These are phyloP conservation scores for Fusarium praegraminearum DNA, from an alignment of 2,329 filamentous ascomycete genomes.

Conservation along the genomic window DNA sequence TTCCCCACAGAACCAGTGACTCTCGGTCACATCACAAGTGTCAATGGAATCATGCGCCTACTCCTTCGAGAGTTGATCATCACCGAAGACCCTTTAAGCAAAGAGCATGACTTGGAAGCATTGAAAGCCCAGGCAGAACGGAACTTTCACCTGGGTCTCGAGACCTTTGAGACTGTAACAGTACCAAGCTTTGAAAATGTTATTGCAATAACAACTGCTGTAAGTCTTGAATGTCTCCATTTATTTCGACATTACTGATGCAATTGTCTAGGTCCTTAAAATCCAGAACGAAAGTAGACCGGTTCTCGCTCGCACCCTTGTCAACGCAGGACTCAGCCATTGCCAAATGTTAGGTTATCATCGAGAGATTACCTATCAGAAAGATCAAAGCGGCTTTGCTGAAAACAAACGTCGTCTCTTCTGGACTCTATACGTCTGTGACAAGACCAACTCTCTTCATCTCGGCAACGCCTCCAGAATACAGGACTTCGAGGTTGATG, in stretches of 20 bases:
- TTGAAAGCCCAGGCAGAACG: constrained; percentile 16
- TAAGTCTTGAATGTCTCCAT: neutral
- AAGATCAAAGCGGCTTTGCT: constrained; percentile 12
- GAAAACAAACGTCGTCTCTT: constrained; percentile 32
- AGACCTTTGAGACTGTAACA: constrained; percentile 34
- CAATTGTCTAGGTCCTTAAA: constrained; percentile 20
- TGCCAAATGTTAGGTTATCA: constrained; percentile 41
- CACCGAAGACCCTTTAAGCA: constrained; percentile 14
- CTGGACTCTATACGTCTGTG: constrained; percentile 38
- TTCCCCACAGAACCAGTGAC: constrained; percentile 37
- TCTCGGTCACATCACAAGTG: constrained; percentile 24
- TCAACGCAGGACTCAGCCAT: constrained; percentile 27
- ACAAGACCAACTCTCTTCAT: constrained; percentile 35
- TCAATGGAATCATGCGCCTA: constrained; percentile 31
- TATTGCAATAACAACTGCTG: constrained; percentile 21
- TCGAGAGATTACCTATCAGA: constrained; percentile 31
- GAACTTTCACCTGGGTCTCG: constrained; percentile 32
- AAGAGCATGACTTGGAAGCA: constrained; percentile 26
- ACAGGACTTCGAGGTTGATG: constrained; percentile 37
- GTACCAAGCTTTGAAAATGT: constrained; percentile 41
- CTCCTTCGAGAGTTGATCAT: constrained; percentile 25
- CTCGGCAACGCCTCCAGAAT: constrained; percentile 30
- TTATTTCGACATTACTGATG: accelerated
- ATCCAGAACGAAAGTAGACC: constrained; percentile 27
- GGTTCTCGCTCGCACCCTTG: constrained; percentile 22